Conservation (phyloP, 768 basidiomycete species). For the Harrya chromipes region DNA sequence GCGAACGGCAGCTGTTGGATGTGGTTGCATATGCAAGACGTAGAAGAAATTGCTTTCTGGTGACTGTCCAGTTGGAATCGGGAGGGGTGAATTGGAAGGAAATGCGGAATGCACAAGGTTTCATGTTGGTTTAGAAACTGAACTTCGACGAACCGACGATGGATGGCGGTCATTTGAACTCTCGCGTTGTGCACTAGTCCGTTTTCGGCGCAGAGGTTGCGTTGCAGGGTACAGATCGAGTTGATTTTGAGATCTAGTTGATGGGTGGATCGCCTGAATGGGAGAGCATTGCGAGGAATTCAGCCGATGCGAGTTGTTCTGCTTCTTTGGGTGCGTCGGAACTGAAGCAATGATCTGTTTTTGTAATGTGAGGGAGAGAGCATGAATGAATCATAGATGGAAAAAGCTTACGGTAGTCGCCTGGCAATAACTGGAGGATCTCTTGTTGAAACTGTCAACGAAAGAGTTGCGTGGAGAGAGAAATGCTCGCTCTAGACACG, state of each 20-base stretch:
- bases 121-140: not conserved
- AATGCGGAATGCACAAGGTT: slow-evolving; percentile 9
- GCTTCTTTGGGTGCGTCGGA: no score
- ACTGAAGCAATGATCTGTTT: no score
- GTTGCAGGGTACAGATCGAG: slow-evolving; percentile 4
- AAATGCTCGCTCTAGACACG: no score
- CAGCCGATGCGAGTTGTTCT: not conserved
- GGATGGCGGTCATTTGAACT: not conserved
- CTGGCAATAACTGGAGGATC: no score
- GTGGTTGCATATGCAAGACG: slow-evolving; percentile 42
- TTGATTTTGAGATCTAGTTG: slow-evolving; percentile 19
- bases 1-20: slow-evolving; percentile 39
- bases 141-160: slow-evolving; percentile 14
- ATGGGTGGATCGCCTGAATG: not conserved
- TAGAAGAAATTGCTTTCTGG: slow-evolving; percentile 40
- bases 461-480: no score
- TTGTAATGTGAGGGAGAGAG: no score
- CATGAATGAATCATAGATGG: no score
- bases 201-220: slow-evolving; percentile 1
- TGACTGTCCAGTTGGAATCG: slow-evolving; percentile 12
- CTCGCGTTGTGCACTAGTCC: not conserved
- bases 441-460: no score
- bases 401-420: no score
- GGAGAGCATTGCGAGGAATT: slow-evolving; percentile 17
- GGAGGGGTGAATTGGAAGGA: slow-evolving; percentile 6